Evolutionary conservation across 169 alveolate genomes (phyloP).

Genomic region (Cryptosporidium andersoni): DNA sequence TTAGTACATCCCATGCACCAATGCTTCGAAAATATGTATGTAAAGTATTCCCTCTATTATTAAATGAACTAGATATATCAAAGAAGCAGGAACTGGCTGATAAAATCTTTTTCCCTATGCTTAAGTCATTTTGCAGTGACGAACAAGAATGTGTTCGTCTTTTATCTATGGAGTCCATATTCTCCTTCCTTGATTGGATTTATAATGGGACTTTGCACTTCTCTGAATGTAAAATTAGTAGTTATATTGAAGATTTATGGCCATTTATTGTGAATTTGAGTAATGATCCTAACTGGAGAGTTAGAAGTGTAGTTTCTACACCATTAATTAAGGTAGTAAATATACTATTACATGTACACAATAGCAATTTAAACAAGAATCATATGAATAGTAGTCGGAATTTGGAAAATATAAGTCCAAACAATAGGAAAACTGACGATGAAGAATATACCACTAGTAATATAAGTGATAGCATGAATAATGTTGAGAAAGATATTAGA

Average conservation of each 20-base stretch:
- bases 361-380: no score
- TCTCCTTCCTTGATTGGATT: constrained; percentile 5
- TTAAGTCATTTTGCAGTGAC: constrained; percentile 42
- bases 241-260: constrained; percentile 8
- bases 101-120: constrained; percentile 31
- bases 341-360: no score
- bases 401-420: not conserved
- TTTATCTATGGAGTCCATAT: constrained; percentile 24
- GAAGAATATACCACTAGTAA: not conserved
- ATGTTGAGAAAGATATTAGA: not conserved
- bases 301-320: constrained; percentile 33
- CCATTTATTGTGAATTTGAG: constrained; percentile 29
- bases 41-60: constrained; percentile 24
- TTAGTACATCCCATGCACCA: constrained; percentile 54
- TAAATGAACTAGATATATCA: constrained; percentile 6
- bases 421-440: not conserved
- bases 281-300: constrained; percentile 50
- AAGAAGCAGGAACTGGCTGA: constrained; percentile 15
- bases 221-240: no score
- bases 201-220: no score
- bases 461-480: not conserved
- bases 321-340: constrained; percentile 9
- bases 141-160: constrained; percentile 63
- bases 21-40: constrained; percentile 59
- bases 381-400: no score